Evolutionary conservation across 1,139 yeast genomes (phyloP).

Genomic region (Kurtzmaniella quercitrusa): DNA sequence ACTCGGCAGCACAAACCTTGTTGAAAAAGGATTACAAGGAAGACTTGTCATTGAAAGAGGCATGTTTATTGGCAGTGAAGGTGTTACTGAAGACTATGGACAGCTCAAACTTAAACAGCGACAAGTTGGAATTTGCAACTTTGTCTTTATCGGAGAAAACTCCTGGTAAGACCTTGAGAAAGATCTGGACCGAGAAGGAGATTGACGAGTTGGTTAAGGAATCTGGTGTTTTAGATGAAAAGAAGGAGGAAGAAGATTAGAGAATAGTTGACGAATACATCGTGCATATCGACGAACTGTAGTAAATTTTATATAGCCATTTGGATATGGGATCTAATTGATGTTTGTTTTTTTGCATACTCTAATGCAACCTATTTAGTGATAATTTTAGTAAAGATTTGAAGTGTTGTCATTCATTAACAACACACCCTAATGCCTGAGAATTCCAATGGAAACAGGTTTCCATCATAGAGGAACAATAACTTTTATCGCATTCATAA

Average conservation of each 20-base stretch:
- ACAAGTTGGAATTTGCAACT: conserved; percentile 88
- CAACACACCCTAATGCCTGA: no score
- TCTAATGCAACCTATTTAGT: no score
- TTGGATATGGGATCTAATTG: no score
- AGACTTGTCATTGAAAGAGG: conserved; percentile 71
- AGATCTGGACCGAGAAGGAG: conserved; percentile 76
- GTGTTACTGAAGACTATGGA: conserved; percentile 95
- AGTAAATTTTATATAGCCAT: no score
- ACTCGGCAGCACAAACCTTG: conserved; percentile 92
- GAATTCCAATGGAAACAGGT: no score
- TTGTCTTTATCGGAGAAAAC: conserved; percentile 44
- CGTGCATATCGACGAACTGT: not conserved
- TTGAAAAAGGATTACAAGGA: conserved; percentile 93
- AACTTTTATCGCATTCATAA: no score
- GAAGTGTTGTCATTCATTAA: no score
- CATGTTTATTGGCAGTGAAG: conserved; percentile 83
- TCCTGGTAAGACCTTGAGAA: conserved; percentile 37
- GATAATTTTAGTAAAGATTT: no score
- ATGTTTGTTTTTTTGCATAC: no score
- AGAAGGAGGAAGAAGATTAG: conserved; percentile 19
- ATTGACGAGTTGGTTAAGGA: conserved; percentile 71
- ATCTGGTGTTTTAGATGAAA: conserved; percentile 61
- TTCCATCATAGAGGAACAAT: no score
- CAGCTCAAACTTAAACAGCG: conserved; percentile 76
- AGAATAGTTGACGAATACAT: not conserved